Evolutionary conservation across 108 stramenopile genomes (phyloP).

Genomic region (Skeletonema tropicum): DNA sequence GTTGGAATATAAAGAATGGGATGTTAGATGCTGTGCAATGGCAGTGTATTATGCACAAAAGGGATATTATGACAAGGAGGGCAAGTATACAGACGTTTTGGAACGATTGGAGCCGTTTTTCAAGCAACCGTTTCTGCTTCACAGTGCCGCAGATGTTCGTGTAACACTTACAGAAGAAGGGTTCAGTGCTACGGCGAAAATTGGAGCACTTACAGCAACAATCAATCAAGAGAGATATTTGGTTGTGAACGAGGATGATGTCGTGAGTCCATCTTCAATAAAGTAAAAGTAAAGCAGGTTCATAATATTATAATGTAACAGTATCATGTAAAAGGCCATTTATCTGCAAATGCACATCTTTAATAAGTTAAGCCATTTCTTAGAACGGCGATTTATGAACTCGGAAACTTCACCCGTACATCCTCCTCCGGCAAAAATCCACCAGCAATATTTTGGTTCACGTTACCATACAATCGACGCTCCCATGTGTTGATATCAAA

Average conservation of each 20-base stretch:
- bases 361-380: slow-evolving; percentile 27
- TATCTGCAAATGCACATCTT: slow-evolving; percentile 31
- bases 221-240: slow-evolving; percentile 52
- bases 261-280: background rate
- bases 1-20: slow-evolving; percentile 61
- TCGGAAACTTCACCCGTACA: slow-evolving; percentile 86
- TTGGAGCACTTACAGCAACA: slow-evolving; percentile 17
- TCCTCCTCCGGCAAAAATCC: slow-evolving; percentile 88
- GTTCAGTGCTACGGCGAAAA: slow-evolving; percentile 23
- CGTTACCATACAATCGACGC: slow-evolving; percentile 82
- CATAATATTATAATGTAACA: no score
- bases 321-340: background rate
- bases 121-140: slow-evolving; percentile 19
- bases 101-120: slow-evolving; percentile 31
- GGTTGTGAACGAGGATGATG: background rate
- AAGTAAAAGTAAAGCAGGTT: background rate
- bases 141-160: slow-evolving; percentile 20
- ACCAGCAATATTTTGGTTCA: slow-evolving; percentile 83
- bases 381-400: slow-evolving; percentile 56
- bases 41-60: slow-evolving; percentile 83
- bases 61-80: slow-evolving; percentile 32
- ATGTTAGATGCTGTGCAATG: slow-evolving; percentile 77
- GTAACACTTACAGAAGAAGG: slow-evolving; percentile 28
- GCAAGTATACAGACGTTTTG: slow-evolving; percentile 29
- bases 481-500: slow-evolving; percentile 93